A percentile compares a stretch with the other conserved stretches of the same genome.
Conservation (phyloP, 495 filamentous ascomycete genomes). For the Parathielavia hyrcaniae region DNA sequence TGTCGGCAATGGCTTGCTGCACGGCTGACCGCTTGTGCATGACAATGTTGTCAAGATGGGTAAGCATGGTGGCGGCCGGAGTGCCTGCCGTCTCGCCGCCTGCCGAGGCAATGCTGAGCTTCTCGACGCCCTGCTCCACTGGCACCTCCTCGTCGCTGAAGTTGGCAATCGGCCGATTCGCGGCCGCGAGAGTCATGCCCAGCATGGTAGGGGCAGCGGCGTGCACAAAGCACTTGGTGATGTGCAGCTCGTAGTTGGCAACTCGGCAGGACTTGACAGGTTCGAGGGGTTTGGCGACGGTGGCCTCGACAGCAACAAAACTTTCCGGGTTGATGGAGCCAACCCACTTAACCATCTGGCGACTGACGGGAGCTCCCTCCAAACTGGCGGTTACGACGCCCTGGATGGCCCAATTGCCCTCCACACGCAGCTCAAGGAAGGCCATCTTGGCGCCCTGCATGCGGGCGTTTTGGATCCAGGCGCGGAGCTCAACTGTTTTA, state of each 20-base stretch:
- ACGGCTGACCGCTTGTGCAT: slow-evolving; percentile 85
- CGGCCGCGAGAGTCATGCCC: slow-evolving; percentile 63
- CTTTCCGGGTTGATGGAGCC: slow-evolving; percentile 72
- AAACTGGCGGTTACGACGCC: slow-evolving; percentile 56
- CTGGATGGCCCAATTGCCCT: slow-evolving; percentile 71
- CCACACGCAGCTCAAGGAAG: slow-evolving; percentile 84
- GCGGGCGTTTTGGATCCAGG: slow-evolving; percentile 78
- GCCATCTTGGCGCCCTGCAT: slow-evolving; percentile 87
- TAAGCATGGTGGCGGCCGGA: slow-evolving; percentile 64
- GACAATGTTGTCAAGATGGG: slow-evolving; percentile 80
- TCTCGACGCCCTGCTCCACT: slow-evolving; percentile 54
- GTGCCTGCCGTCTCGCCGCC: slow-evolving; percentile 45
- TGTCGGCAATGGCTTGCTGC: slow-evolving; percentile 73
- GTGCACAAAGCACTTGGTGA: slow-evolving; percentile 70
- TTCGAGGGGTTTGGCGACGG: slow-evolving; percentile 72
- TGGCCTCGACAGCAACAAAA: slow-evolving; percentile 73
- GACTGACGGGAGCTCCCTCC: slow-evolving; percentile 50
- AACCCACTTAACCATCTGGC: slow-evolving; percentile 93
- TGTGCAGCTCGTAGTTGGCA: slow-evolving; percentile 73
- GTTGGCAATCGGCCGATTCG: slow-evolving; percentile 59
- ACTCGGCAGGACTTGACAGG: slow-evolving; percentile 76
- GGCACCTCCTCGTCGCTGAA: slow-evolving; percentile 58
- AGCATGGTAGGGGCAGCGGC: slow-evolving; percentile 54
- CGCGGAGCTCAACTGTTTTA: slow-evolving; percentile 72
- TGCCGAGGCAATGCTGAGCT: slow-evolving; percentile 34